Base-by-base conservation (phyloP, 768 basidiomycete genomes). In the Pisolithus albus region DNA sequence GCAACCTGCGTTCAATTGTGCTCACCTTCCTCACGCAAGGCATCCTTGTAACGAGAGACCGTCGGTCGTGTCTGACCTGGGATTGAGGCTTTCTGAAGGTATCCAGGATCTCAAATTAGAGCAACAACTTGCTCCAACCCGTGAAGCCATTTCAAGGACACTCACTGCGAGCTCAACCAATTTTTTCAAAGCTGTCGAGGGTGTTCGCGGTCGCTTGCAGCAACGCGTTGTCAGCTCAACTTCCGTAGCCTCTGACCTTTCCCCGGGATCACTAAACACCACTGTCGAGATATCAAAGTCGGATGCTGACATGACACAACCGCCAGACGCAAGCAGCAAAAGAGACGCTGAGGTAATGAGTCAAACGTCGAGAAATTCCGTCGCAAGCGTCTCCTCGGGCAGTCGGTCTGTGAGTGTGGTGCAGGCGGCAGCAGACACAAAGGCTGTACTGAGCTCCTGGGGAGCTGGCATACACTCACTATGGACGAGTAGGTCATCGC, bases 11-110 rank as follows among this genome's bases (percentile, higher is more conserved):
- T 23, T 23, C 21, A 23, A 4, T 23, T 23, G 21, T 23, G 21
- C 21, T 23, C 21, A 23, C 21, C 21, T 23, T 23, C 10, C 38
- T 24, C 30, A 40, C 28, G 47, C 49, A 55, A 93, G 93, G 46
- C 95, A 98, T 68, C 95, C 95, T 37, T 96, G 94, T 66, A 89
- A 84, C 52, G 90, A 91, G 58, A 91, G 89, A 63, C 87, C 89
- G 0, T 88, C 88, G 13, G 83, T 90, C 1, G 87, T 97, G 4
- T 78, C 92, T 5, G 96, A 99, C 60, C 84, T 99, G 34, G 88
- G 94, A 8, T 75, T 98, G 4, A 85, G 94, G 9, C 78, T 99
- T 23, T 83, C 87, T 52, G 94, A 98, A 70, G 93, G 94, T 2
- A 81, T 98, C 16, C 92, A 96, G 63, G 95, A 97, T 26, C 78